A percentile compares a stretch with the other conserved stretches of the same genome.
These are phyloP conservation scores for Globisporangium iwayamae DNA, from an alignment of 352 stramenopile species.

Conservation along the genomic window DNA sequence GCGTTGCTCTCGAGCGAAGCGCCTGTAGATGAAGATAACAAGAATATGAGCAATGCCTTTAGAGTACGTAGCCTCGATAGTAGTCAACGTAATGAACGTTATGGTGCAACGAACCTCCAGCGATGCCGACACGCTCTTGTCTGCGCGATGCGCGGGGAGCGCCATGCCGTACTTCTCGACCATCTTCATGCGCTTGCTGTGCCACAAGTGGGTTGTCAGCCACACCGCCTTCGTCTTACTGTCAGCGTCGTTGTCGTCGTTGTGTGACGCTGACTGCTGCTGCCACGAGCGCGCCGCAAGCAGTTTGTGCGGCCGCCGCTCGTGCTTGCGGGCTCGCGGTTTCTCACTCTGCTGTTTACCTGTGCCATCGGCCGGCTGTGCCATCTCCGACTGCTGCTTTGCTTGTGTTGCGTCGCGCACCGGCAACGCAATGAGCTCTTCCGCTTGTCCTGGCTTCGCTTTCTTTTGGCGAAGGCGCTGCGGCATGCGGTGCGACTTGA, in stretches of 20 bases:
- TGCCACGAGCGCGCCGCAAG: conserved; percentile 33
- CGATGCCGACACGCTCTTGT: conserved; percentile 66
- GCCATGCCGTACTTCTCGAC: conserved; percentile 39
- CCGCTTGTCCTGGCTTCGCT: conserved; percentile 4
- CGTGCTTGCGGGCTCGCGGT: conserved; percentile 56
- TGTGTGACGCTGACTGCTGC: not conserved
- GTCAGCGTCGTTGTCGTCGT: conserved; percentile 1
- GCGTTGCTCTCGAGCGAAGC: conserved; percentile 38
- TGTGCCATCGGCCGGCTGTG: not conserved
- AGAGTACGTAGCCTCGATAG: no score
- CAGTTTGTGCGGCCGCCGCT: conserved; percentile 50
- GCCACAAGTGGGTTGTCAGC: conserved; percentile 70
- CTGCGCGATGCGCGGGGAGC: conserved; percentile 39
- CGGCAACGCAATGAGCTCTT: conserved; percentile 23
- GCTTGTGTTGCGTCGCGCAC: not conserved
- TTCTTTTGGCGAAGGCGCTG: conserved; percentile 38
- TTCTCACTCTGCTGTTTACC: conserved; percentile 2
- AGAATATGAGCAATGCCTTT: no score
- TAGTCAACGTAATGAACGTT: no score
- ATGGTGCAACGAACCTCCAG: conserved; percentile 24
- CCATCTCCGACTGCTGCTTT: not conserved
- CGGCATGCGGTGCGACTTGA: conserved; percentile 71
- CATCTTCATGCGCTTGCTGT: conserved; percentile 80
- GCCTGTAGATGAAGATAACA: conserved; percentile 18
- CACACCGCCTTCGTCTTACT: conserved; percentile 23